Conservation (phyloP, 2,329 filamentous ascomycete species). For the Graphilbum sp. region DNA sequence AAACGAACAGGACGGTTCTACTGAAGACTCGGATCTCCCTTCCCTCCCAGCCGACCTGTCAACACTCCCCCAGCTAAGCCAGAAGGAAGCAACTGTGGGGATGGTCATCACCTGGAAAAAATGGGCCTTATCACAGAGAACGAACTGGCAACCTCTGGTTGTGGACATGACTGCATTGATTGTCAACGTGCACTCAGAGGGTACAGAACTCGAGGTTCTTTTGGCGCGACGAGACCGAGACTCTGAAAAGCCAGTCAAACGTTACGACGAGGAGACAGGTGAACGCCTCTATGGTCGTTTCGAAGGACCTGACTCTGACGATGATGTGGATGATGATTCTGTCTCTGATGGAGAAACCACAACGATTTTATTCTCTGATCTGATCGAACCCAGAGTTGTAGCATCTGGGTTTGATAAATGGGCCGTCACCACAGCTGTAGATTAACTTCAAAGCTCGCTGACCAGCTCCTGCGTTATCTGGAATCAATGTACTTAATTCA, state of each 20-base stretch:
- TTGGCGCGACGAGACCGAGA: constrained; percentile 55
- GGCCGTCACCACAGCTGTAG: no score
- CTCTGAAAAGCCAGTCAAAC: constrained; percentile 36
- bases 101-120: constrained; percentile 57
- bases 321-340: constrained; percentile 33
- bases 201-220: constrained; percentile 35
- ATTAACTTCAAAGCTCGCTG: no score
- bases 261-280: constrained; percentile 50
- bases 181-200: constrained; percentile 35
- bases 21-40: constrained; percentile 36
- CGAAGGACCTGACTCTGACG: constrained; percentile 48
- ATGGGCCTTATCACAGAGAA: constrained; percentile 41
- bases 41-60: constrained; percentile 40
- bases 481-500: no score
- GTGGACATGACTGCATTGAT: constrained; percentile 50
- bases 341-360: constrained; percentile 23
- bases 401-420: no score
- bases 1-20: constrained; percentile 34
- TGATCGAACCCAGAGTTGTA: constrained; percentile 37
- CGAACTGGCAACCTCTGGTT: constrained; percentile 50
- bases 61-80: constrained; percentile 31
- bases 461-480: no score
- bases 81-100: constrained; percentile 32
- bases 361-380: constrained; percentile 40
- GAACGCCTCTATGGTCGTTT: constrained; percentile 63